Percentiles rank a stretch among this genome's conserved stretches.
Conservation (phyloP, 1,284 basidiomycete genomes). For the Ceratobasidium sp. region DNA sequence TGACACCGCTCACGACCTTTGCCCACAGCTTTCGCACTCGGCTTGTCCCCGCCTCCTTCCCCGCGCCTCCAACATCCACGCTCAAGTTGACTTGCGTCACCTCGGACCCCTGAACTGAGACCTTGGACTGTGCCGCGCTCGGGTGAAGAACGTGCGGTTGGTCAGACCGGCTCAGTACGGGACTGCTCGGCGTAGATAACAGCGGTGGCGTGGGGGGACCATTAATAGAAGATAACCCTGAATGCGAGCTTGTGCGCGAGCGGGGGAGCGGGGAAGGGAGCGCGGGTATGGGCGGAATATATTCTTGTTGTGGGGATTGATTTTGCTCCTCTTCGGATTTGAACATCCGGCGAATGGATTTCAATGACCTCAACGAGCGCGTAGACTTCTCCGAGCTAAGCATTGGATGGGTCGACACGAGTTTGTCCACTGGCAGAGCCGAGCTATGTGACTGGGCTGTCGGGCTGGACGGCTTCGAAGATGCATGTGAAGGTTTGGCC, state of each 20-base stretch:
- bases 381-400: conserved; percentile 8
- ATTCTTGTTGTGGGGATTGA: background rate
- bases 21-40: conserved; percentile 27
- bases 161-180: background rate
- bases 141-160: background rate
- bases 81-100: background rate
- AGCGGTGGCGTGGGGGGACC: background rate
- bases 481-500: background rate
- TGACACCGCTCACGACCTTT: conserved; percentile 15
- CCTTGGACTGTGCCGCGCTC: background rate
- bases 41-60: conserved; percentile 25
- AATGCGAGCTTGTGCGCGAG: conserved; percentile 18
- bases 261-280: background rate
- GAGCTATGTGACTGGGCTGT: background rate
- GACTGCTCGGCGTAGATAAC: background rate
- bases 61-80: background rate
- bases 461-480: background rate
- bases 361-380: conserved; percentile 13
- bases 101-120: background rate
- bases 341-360: conserved; percentile 22
- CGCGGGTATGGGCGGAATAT: background rate
- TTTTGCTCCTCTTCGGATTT: background rate
- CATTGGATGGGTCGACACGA: background rate
- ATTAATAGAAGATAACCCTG: background rate
- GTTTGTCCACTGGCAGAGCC: background rate